Evolutionary conservation across 345 rosid genomes (phyloP).

Genomic region (Brassica napus): Da-Ae NC_063437.1:12481501-12482000

Average conservation of each 20-base stretch:
- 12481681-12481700: conserved; percentile 65
- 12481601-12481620: background rate
- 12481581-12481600: conserved; percentile 4
- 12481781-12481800: conserved; percentile 73
- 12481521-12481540: background rate
- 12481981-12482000: conserved; percentile 69
- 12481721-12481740: conserved; percentile 85
- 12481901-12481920: conserved; percentile 78
- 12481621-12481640: background rate
- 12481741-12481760: conserved; percentile 79
- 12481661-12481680: conserved; percentile 39
- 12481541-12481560: background rate
- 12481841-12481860: conserved; percentile 61
- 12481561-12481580: background rate
- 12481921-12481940: conserved; percentile 83
- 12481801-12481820: conserved; percentile 77
- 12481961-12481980: conserved; percentile 54
- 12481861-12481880: conserved; percentile 43
- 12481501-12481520: background rate
- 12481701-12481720: conserved; percentile 82
- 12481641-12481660: conserved; percentile 5
- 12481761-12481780: conserved; percentile 81
- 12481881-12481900: conserved; percentile 87
- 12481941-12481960: conserved; percentile 73
- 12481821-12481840: conserved; percentile 72